A percentile compares a stretch with the other conserved stretches of the same genome.
Conservation (phyloP, 257 asterid species). For the Solanum sparsipilum region DNA sequence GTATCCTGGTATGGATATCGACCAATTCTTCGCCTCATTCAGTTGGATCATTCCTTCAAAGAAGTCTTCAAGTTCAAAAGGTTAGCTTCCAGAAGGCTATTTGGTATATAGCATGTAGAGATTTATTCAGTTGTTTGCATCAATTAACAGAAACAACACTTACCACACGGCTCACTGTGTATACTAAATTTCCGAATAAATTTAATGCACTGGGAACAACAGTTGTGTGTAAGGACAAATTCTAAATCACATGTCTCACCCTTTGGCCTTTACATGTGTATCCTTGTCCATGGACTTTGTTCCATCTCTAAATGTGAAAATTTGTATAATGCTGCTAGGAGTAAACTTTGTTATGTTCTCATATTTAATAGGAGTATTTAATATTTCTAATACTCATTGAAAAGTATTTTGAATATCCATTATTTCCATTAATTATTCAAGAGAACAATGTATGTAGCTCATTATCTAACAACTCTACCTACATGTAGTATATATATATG, state of each 20-base stretch:
- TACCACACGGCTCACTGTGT: too few species aligned
- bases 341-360: not conserved
- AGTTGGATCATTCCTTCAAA: conserved; percentile 73
- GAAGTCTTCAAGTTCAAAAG: conserved; percentile 11
- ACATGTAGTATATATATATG: not conserved
- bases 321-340: not conserved
- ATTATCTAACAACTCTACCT: not conserved
- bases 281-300: too few species aligned
- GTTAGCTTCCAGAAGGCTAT: conserved; percentile 17
- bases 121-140: not conserved
- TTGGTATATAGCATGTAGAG: not conserved
- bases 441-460: not conserved
- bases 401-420: not conserved
- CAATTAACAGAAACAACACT: too few species aligned
- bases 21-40: conserved; percentile 58
- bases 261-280: too few species aligned
- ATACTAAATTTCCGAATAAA: too few species aligned
- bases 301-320: not conserved
- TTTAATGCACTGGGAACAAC: too few species aligned
- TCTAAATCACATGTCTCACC: too few species aligned
- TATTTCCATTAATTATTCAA: not conserved
- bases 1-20: conserved; percentile 43
- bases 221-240: too few species aligned
- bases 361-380: not conserved
- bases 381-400: not conserved